Percentiles rank a stretch among this genome's conserved stretches.
Evolutionary conservation across 345 rosid genomes (phyloP).

Genomic region (Nasturtium officinale): DNA sequence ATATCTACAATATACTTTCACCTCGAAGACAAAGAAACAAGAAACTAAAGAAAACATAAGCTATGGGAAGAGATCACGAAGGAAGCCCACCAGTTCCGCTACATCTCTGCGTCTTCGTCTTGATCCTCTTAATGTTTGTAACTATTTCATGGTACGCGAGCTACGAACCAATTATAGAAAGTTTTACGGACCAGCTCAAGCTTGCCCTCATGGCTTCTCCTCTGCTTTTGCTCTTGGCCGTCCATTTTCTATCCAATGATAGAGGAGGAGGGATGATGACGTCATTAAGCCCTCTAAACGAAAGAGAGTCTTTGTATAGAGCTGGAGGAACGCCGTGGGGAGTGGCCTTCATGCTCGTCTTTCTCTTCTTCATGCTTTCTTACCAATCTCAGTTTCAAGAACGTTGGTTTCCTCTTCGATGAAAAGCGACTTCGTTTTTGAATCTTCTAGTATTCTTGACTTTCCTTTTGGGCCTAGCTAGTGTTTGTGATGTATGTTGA

Average conservation of each 20-base stretch:
- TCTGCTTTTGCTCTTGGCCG: constrained; percentile 48
- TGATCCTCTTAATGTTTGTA: constrained; percentile 48
- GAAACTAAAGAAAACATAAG: constrained; percentile 9
- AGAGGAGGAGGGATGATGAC: constrained; percentile 38
- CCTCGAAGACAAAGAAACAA: neutral
- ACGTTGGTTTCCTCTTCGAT: constrained; percentile 58
- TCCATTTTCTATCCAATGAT: constrained; percentile 52
- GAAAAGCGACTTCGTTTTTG: constrained; percentile 13
- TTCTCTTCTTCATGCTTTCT: constrained; percentile 58
- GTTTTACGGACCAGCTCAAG: constrained; percentile 54
- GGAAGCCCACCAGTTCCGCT: constrained; percentile 47
- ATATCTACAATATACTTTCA: neutral
- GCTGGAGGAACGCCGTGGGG: constrained; percentile 70
- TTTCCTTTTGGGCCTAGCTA: constrained; percentile 13
- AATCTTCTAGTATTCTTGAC: constrained; percentile 4
- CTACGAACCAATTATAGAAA: constrained; percentile 55
- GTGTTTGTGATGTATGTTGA: neutral
- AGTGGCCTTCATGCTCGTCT: constrained; percentile 53
- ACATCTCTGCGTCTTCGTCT: constrained; percentile 55
- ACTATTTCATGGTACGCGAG: constrained; percentile 56
- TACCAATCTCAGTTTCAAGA: constrained; percentile 61
- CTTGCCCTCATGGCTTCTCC: constrained; percentile 51
- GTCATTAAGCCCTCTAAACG: constrained; percentile 43
- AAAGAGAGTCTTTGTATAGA: constrained; percentile 51
- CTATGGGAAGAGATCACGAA: constrained; percentile 43